phyloP scores from a whole-genome alignment of 2,329 filamentous ascomycete species.

The Escovopsis sp. region DNA sequence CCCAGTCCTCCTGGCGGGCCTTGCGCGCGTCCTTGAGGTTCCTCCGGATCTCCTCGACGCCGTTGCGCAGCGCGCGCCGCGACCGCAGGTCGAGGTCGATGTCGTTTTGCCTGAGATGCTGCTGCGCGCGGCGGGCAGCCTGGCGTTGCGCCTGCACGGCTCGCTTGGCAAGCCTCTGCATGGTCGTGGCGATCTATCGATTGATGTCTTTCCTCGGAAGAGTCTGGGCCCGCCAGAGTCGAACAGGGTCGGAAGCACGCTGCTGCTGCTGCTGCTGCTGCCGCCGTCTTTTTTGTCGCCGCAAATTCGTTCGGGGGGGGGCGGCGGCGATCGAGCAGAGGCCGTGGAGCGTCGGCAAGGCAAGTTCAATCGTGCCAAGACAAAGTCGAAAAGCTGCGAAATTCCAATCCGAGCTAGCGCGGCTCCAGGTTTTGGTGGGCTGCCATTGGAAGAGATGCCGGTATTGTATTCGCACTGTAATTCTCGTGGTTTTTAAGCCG shows the following conservation, averaged over 20 bases:
- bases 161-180: slow-evolving; percentile 59
- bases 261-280: slow-evolving; percentile 4
- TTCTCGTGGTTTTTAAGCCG: no score
- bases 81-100: slow-evolving; percentile 16
- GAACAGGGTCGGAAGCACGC: not conserved
- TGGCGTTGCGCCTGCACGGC: slow-evolving; percentile 53
- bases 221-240: not conserved
- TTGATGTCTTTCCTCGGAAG: not conserved
- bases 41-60: slow-evolving; percentile 18
- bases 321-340: not conserved
- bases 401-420: not conserved
- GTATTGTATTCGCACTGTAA: not conserved
- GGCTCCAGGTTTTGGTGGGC: not conserved
- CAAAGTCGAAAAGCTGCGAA: not conserved
- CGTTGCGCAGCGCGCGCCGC: slow-evolving; percentile 16
- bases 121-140: slow-evolving; percentile 33
- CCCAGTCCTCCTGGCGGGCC: slow-evolving; percentile 60
- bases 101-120: slow-evolving; percentile 19
- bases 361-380: no score
- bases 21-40: slow-evolving; percentile 27
- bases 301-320: not conserved
- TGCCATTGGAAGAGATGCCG: not conserved
- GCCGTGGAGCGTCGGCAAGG: not conserved
- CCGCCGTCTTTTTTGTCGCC: not conserved
- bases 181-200: slow-evolving; percentile 25